Percentiles rank a stretch among this genome's conserved stretches.
These are phyloP conservation scores for Myochromella boudieri DNA, from an alignment of 768 basidiomycete genomes.

Conservation along the genomic window DNA sequence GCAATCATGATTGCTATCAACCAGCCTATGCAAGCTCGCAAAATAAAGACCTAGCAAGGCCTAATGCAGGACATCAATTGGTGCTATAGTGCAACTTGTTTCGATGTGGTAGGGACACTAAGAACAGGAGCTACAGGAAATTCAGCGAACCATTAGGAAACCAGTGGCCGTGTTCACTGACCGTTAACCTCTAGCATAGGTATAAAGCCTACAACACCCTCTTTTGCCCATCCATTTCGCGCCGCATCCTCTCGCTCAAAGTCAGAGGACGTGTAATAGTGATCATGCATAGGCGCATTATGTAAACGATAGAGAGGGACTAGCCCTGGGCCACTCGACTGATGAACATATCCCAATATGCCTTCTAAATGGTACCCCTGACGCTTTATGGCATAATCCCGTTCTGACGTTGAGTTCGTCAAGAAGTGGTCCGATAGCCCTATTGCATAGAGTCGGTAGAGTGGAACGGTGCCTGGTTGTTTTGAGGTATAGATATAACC, in stretches of 20 bases:
- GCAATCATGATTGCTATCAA: too few relatives aligned
- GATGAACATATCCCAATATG: conserved; percentile 19
- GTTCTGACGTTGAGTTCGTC: conserved; percentile 16
- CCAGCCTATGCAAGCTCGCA: too few relatives aligned
- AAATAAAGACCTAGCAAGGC: too few relatives aligned
- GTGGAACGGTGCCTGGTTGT: conserved; percentile 18
- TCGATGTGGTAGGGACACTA: neutral
- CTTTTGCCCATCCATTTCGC: conserved; percentile 21
- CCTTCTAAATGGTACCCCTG: conserved; percentile 21
- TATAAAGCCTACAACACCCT: conserved; percentile 18
- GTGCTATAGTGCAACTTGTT: neutral
- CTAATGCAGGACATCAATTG: too few relatives aligned
- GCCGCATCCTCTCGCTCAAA: conserved; percentile 20
- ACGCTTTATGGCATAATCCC: conserved; percentile 18
- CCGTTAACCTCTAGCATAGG: conserved; percentile 10
- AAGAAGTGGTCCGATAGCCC: conserved; percentile 20
- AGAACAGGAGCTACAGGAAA: conserved; percentile 12
- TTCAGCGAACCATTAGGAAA: too few relatives aligned
- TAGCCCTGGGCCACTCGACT: conserved; percentile 11
- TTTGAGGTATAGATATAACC: conserved; percentile 16
- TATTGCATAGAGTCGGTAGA: conserved; percentile 20
- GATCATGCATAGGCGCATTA: conserved; percentile 17
- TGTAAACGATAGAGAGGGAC: conserved; percentile 21
- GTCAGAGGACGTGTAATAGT: conserved; percentile 22
- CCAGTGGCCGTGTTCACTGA: too few relatives aligned